A percentile compares a stretch with the other conserved stretches of the same genome.
phyloP scores from a whole-genome alignment of 306 rosid genomes.

The Cicer bijugum region DNA sequence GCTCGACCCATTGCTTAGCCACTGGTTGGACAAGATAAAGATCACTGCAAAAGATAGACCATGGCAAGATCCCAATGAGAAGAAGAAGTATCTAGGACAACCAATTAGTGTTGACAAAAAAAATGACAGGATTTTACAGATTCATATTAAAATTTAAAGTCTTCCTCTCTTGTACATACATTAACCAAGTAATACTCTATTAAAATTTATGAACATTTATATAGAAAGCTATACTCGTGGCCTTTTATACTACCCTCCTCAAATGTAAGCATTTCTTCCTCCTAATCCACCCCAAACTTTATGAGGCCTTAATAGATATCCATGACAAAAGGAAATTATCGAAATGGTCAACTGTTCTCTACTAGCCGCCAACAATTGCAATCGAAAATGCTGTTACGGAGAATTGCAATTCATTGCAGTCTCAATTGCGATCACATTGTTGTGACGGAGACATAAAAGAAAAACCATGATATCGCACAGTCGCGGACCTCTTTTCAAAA shows the following conservation, averaged over 20 bases:
- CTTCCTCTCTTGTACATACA: background rate
- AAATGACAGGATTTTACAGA: background rate
- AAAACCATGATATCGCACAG: background rate
- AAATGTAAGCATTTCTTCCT: background rate
- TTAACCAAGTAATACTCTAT: background rate
- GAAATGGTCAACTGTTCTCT: background rate
- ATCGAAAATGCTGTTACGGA: background rate
- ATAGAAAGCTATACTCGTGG: background rate
- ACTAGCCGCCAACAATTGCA: background rate
- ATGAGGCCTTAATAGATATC: background rate
- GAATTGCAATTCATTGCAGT: background rate
- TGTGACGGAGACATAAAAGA: background rate
- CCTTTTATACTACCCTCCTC: background rate
- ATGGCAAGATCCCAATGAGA: slow-evolving; percentile 30
- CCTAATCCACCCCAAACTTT: background rate
- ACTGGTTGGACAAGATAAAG: slow-evolving; percentile 63
- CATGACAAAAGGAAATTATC: background rate
- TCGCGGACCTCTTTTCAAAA: background rate
- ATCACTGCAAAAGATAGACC: slow-evolving; percentile 60
- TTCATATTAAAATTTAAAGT: slow-evolving; percentile 7
- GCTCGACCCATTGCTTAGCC: slow-evolving; percentile 53
- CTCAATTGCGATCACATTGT: background rate
- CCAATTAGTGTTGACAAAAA: background rate
- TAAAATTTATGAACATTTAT: background rate
- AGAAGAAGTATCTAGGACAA: background rate